Evolutionary conservation across 371 early-diverging fungal species (phyloP).

Genomic region (Globomyces sp.): DNA sequence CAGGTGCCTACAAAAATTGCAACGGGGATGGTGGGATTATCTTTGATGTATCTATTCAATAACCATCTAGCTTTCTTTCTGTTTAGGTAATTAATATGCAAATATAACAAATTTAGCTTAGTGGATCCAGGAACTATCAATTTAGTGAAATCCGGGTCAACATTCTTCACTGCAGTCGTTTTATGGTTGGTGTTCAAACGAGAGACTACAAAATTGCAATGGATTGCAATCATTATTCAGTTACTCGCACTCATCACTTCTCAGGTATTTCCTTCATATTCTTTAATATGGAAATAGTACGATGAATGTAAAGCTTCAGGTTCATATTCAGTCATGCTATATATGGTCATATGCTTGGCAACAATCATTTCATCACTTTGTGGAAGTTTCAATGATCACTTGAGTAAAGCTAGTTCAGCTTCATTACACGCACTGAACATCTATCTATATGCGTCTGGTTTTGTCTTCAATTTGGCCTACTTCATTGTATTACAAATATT

Average conservation of each 20-base stretch:
- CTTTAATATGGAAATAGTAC: not conserved
- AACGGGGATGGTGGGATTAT: not conserved
- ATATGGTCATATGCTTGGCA: not conserved
- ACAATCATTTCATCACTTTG: not conserved
- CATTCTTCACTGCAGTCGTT: not conserved
- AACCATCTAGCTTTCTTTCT: not conserved
- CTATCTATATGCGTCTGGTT: slow-evolving; percentile 4
- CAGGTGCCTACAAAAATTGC: not conserved
- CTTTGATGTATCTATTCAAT: slow-evolving; percentile 4
- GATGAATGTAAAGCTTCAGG: not conserved
- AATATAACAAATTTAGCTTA: too few species aligned
- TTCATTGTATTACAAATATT: not conserved
- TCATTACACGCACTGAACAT: not conserved
- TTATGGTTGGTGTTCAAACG: not conserved
- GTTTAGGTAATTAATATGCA: not conserved
- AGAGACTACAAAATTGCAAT: not conserved
- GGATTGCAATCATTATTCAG: slow-evolving; percentile 8
- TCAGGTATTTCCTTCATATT: not conserved
- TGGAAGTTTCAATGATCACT: slow-evolving; percentile 2
- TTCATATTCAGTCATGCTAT: not conserved
- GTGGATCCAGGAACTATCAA: slow-evolving; percentile 1
- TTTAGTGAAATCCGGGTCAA: not conserved
- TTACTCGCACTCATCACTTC: not conserved
- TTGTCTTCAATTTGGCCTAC: not conserved
- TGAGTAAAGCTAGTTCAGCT: not conserved